These are phyloP conservation scores for Mycena metata DNA, from an alignment of 768 basidiomycete genomes.

Conservation along the genomic window DNA sequence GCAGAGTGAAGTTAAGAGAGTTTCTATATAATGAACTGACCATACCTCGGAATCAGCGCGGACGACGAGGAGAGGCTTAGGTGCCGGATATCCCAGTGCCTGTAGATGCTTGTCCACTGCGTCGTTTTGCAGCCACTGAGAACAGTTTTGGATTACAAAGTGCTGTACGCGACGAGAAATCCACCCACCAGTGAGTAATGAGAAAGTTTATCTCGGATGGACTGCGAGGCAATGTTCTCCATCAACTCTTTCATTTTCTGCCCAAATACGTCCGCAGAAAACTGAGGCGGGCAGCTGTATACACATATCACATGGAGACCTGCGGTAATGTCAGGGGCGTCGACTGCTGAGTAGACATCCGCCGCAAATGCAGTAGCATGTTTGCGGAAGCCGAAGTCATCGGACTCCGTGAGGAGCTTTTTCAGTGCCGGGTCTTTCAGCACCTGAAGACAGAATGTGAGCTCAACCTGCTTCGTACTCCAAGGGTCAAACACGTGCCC, in stretches of 20 bases:
- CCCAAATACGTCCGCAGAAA: constrained; percentile 17
- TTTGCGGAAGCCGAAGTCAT: constrained; percentile 31
- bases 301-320: constrained; percentile 20
- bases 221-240: constrained; percentile 19
- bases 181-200: constrained; percentile 26
- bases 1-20: constrained; percentile 9
- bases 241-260: constrained; percentile 26
- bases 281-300: constrained; percentile 20
- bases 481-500: constrained; percentile 1
- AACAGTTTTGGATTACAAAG: background rate
- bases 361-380: constrained; percentile 28
- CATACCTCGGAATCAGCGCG: constrained; percentile 25
- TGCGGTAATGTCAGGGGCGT: constrained; percentile 6
- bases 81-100: constrained; percentile 24
- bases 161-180: background rate
- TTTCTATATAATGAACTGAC: constrained; percentile 4
- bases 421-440: constrained; percentile 29
- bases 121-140: constrained; percentile 26
- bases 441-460: constrained; percentile 20
- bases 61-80: constrained; percentile 30
- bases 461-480: constrained; percentile 7
- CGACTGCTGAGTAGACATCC: constrained; percentile 22
- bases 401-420: constrained; percentile 24
- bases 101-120: constrained; percentile 29
- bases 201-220: constrained; percentile 16